Percentiles rank a stretch among this genome's conserved stretches.
phyloP scores from a whole-genome alignment of 208 protist species.

The Trypanosoma brucei region DNA sequence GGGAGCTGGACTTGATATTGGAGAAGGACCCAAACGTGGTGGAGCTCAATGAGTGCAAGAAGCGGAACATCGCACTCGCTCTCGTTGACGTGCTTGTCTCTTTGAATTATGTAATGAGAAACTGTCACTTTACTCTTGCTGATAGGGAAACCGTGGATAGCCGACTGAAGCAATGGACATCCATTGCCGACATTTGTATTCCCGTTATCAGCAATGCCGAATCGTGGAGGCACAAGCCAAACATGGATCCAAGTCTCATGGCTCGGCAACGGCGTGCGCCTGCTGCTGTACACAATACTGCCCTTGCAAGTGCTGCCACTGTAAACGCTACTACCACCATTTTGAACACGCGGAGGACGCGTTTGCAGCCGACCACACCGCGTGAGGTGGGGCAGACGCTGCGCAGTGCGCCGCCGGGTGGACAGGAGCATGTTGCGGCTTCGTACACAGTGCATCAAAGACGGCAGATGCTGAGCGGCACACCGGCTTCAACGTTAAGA shows the following conservation, averaged over 20 bases:
- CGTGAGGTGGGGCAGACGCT: background rate
- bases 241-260: slow-evolving; percentile 12
- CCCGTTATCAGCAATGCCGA: slow-evolving; percentile 7
- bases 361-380: background rate
- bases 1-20: slow-evolving; percentile 19
- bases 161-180: slow-evolving; percentile 27
- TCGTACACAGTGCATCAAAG: background rate
- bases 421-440: background rate
- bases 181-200: slow-evolving; percentile 30
- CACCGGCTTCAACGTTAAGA: background rate
- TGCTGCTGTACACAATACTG: background rate
- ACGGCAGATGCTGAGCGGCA: background rate
- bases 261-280: background rate
- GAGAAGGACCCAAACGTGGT: slow-evolving; percentile 15
- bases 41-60: slow-evolving; percentile 6
- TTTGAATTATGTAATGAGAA: slow-evolving; percentile 37
- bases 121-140: slow-evolving; percentile 17
- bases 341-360: background rate
- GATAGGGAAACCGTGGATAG: slow-evolving; percentile 28
- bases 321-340: background rate
- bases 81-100: slow-evolving; percentile 50
- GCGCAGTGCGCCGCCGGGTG: background rate
- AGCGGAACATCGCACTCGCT: slow-evolving; percentile 30
- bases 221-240: slow-evolving; percentile 13
- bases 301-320: background rate